A percentile compares a stretch with the other conserved stretches of the same genome.
These are phyloP conservation scores for Strigomonas culicis DNA, from an alignment of 208 protist genomes.

Conservation along the genomic window DNA sequence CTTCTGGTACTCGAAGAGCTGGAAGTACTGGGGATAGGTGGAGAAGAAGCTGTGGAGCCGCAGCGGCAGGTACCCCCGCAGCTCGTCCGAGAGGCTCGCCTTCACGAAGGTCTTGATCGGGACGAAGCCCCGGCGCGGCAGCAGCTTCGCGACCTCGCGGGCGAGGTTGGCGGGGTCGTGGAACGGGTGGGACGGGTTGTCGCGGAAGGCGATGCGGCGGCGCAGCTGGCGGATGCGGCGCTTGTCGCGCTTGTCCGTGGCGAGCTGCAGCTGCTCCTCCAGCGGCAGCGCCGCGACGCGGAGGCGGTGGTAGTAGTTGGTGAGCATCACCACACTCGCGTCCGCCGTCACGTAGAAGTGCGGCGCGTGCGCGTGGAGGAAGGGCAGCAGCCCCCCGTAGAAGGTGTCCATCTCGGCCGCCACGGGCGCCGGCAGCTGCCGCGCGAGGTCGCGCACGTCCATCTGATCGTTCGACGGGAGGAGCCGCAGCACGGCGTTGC, in stretches of 20 bases:
- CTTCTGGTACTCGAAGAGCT: slow-evolving; percentile 78
- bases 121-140: slow-evolving; percentile 72
- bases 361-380: slow-evolving; percentile 59
- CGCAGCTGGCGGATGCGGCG: slow-evolving; percentile 56
- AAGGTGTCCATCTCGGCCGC: slow-evolving; percentile 46
- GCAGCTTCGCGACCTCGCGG: slow-evolving; percentile 65
- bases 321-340: slow-evolving; percentile 68
- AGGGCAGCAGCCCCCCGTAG: slow-evolving; percentile 53
- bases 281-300: slow-evolving; percentile 56
- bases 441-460: slow-evolving; percentile 35
- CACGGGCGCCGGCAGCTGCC: slow-evolving; percentile 28
- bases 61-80: slow-evolving; percentile 67
- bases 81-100: slow-evolving; percentile 60
- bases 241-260: slow-evolving; percentile 58
- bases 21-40: slow-evolving; percentile 84
- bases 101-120: slow-evolving; percentile 61
- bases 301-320: slow-evolving; percentile 61
- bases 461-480: slow-evolving; percentile 49
- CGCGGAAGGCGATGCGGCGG: slow-evolving; percentile 78
- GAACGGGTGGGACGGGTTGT: slow-evolving; percentile 81
- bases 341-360: slow-evolving; percentile 69
- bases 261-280: slow-evolving; percentile 80
- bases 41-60: slow-evolving; percentile 77
- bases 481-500: slow-evolving; percentile 47
- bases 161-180: slow-evolving; percentile 90